These are phyloP conservation scores for Magnaporthiopsis rhizophila DNA, from an alignment of 2,329 filamentous ascomycete species.

Conservation along the genomic window DNA sequence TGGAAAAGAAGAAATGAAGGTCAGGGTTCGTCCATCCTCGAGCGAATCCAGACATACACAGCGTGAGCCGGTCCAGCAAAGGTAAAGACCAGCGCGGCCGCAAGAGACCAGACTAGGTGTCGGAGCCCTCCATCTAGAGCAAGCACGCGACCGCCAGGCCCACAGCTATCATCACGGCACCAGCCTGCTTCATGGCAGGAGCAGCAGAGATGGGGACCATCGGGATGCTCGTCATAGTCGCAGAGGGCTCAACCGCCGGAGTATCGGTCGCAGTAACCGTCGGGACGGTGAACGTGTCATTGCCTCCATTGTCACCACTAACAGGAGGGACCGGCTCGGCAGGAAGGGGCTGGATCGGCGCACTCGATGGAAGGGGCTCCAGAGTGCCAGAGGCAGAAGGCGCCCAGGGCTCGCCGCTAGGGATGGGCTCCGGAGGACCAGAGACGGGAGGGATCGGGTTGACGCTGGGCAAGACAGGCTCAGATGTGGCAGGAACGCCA, in stretches of 20 bases:
- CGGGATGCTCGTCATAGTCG: conserved; percentile 5
- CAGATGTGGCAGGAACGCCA: background rate
- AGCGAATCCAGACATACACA: background rate
- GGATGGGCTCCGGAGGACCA: conserved; percentile 10
- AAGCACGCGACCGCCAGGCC: conserved; percentile 33
- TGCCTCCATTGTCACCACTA: conserved; percentile 3
- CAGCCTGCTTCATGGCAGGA: conserved; percentile 21
- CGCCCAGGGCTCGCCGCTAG: background rate
- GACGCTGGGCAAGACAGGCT: conserved; percentile 8
- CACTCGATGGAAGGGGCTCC: background rate
- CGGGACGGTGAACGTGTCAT: conserved; percentile 9
- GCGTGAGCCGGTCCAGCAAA: background rate
- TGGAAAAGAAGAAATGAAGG: background rate
- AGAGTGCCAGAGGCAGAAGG: conserved; percentile 5
- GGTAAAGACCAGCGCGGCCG: background rate
- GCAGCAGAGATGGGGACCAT: conserved; percentile 18
- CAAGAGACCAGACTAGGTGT: background rate
- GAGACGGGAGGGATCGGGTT: conserved; percentile 13
- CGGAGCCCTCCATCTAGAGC: conserved; percentile 23
- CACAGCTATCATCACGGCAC: conserved; percentile 26
- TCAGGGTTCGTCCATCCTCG: background rate
- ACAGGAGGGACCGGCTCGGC: background rate
- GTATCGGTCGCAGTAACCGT: background rate
- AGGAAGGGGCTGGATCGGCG: background rate
- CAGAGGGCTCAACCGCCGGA: background rate